Conservation (phyloP, 192 early-diverging fungal genomes). For the Backusella morwellensis region DNA sequence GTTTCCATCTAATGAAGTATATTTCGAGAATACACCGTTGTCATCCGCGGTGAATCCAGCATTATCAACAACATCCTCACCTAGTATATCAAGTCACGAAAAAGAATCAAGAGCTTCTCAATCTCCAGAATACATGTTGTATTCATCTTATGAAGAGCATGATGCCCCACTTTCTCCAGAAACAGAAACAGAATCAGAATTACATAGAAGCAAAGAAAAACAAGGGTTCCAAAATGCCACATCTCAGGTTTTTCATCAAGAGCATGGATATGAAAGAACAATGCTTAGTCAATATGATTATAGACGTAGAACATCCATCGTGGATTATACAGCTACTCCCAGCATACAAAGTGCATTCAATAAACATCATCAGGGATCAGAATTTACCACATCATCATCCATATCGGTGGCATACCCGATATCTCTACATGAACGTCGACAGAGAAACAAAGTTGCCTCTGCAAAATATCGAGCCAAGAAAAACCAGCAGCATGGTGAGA, state of each 20-base stretch:
- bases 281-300: not conserved
- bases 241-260: not conserved
- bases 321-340: not conserved
- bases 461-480: slow-evolving; percentile 59
- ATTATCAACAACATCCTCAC: not conserved
- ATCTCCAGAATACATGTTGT: not conserved
- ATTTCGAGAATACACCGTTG: not conserved
- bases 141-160: not conserved
- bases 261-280: not conserved
- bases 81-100: not conserved
- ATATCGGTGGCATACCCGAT: slow-evolving; percentile 21
- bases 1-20: not conserved
- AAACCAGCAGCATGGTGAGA: slow-evolving; percentile 51
- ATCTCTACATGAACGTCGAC: slow-evolving; percentile 44
- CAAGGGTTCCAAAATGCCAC: not conserved
- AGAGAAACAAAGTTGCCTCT: slow-evolving; percentile 55
- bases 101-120: not conserved
- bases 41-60: not conserved
- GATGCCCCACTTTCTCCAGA: not conserved
- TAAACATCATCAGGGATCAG: not conserved
- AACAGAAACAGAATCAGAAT: not conserved
- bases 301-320: not conserved
- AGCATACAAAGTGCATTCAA: not conserved
- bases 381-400: not conserved
- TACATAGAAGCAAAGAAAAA: not conserved